Percentiles rank a stretch among this genome's conserved stretches.
Conservation (phyloP, 108 stramenopile genomes). For the Pseudonitzschia multistriata region DNA sequence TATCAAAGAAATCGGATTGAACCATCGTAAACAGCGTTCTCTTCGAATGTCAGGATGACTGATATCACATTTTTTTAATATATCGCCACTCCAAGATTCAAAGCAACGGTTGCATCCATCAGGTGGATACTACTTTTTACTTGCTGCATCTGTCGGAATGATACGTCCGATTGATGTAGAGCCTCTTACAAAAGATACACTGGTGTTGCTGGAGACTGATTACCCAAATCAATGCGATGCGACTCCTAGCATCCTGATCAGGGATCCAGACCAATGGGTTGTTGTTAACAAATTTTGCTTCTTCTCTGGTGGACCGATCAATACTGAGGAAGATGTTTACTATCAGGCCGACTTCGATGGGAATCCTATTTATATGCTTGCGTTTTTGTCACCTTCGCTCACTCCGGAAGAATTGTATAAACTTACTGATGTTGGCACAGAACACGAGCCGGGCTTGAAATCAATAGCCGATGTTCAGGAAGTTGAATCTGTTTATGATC, state of each 20-base stretch:
- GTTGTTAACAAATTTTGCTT: constrained; percentile 87
- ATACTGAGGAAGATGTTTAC: constrained; percentile 86
- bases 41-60: too few relatives aligned
- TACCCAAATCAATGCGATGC: constrained; percentile 77
- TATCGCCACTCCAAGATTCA: constrained; percentile 42
- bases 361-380: constrained; percentile 84
- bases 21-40: neutral
- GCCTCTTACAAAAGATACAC: constrained; percentile 74
- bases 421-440: constrained; percentile 32
- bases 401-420: constrained; percentile 81
- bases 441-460: constrained; percentile 51
- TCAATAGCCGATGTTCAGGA: constrained; percentile 68
- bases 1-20: neutral
- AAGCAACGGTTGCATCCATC: constrained; percentile 74
- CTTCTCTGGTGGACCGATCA: constrained; percentile 89
- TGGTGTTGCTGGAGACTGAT: constrained; percentile 83
- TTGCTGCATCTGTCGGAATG: constrained; percentile 82
- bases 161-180: constrained; percentile 81
- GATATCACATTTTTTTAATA: neutral
- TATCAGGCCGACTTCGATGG: constrained; percentile 86
- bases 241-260: constrained; percentile 57
- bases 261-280: constrained; percentile 78
- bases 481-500: constrained; percentile 81
- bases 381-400: constrained; percentile 76
- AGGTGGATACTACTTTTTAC: constrained; percentile 82